Evolutionary conservation across 441 rosid species (phyloP).

Genomic region (Brassica hybrid): DNA sequence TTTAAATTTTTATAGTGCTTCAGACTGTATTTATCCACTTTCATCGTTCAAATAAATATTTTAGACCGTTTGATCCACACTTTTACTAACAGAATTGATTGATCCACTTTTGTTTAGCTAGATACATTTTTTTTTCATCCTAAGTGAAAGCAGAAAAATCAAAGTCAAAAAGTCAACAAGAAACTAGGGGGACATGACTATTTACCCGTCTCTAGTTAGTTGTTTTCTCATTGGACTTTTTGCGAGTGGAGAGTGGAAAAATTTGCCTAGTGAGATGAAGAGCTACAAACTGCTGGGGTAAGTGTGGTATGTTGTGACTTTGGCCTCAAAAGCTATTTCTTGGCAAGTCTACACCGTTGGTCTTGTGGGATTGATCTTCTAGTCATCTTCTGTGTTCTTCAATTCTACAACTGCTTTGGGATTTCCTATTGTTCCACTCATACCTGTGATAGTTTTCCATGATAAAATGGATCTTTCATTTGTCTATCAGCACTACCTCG

Average conservation of each 20-base stretch:
- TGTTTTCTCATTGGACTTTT: not conserved
- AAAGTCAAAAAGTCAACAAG: constrained; percentile 38
- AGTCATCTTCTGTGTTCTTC: not conserved
- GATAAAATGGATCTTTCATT: not conserved
- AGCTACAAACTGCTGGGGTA: not conserved
- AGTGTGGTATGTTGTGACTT: not conserved
- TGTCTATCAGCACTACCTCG: constrained; percentile 52
- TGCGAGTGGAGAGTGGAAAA: not conserved
- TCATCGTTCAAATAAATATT: no score
- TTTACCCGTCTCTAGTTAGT: not conserved
- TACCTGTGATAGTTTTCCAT: not conserved
- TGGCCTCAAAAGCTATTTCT: not conserved
- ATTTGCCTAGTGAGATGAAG: not conserved
- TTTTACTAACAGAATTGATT: no score
- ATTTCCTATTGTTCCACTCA: not conserved
- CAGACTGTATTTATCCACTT: no score
- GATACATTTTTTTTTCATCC: no score
- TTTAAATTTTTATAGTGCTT: no score
- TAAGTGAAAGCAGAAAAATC: constrained; percentile 19
- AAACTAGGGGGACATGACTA: constrained; percentile 1
- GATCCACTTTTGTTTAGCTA: no score
- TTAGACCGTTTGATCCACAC: no score
- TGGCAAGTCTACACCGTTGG: not conserved
- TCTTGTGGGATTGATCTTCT: not conserved
- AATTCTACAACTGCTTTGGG: not conserved